Evolutionary conservation across 2,329 filamentous ascomycete species (phyloP).

Genomic region (Alternaria sp.): DNA sequence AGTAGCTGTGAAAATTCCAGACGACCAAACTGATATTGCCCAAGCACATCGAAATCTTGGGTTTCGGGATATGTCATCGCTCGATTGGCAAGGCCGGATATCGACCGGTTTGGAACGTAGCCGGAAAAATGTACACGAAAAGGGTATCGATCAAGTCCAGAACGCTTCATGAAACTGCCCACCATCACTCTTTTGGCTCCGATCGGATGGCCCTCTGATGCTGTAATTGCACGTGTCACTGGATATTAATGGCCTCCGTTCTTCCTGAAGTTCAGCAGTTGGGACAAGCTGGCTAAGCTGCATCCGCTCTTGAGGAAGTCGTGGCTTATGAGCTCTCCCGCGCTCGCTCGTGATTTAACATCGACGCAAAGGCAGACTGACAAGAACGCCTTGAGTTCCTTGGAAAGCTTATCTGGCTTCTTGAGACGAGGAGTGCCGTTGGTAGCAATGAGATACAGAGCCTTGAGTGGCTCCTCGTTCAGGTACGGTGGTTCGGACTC

Average conservation of each 20-base stretch:
- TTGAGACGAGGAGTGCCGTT: slow-evolving; percentile 97
- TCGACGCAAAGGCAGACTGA: slow-evolving; percentile 97
- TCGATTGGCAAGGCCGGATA: slow-evolving; percentile 2
- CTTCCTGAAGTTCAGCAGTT: slow-evolving; percentile 84
- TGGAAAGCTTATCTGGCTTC: slow-evolving; percentile 97
- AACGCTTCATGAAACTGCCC: slow-evolving; percentile 17
- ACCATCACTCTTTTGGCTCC: slow-evolving; percentile 9
- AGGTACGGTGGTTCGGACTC: slow-evolving; percentile 97
- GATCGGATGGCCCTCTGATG: not conserved
- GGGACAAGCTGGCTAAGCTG: slow-evolving; percentile 80
- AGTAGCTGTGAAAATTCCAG: not conserved
- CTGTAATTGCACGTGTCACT: not conserved
- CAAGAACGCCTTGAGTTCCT: slow-evolving; percentile 96
- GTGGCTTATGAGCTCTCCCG: slow-evolving; percentile 86
- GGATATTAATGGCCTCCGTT: slow-evolving; percentile 63
- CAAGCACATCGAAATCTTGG: not conserved
- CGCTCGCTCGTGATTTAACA: slow-evolving; percentile 91
- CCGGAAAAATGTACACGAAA: slow-evolving; percentile 34
- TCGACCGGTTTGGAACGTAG: slow-evolving; percentile 4
- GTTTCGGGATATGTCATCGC: slow-evolving; percentile 3
- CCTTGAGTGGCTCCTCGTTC: slow-evolving; percentile 97
- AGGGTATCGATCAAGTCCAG: slow-evolving; percentile 44
- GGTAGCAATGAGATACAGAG: slow-evolving; percentile 95
- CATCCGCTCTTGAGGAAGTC: slow-evolving; percentile 96
- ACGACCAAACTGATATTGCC: slow-evolving; percentile 3